phyloP scores from a whole-genome alignment of 768 basidiomycete species.

The Cubamyces lactineus region DNA sequence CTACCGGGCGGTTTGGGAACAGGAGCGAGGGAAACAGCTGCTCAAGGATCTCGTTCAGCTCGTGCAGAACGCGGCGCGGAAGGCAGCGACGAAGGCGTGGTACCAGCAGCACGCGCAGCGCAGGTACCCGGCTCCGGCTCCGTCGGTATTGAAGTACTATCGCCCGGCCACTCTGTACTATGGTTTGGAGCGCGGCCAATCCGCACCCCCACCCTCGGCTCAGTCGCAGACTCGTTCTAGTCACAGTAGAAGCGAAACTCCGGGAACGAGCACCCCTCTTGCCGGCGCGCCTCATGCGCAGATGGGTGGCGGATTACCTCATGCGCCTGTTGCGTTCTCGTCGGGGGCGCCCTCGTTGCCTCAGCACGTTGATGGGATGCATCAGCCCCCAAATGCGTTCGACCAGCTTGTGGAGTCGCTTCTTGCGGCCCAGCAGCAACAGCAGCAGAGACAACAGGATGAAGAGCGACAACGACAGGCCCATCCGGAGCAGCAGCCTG shows the following conservation, averaged over 20 bases:
- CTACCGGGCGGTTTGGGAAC: constrained; percentile 70
- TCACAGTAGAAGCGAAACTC: constrained; percentile 5
- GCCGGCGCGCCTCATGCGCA: background rate
- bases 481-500: constrained; percentile 8
- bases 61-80: constrained; percentile 61
- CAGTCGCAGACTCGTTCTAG: background rate
- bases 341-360: constrained; percentile 7
- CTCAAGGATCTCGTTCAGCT: constrained; percentile 62
- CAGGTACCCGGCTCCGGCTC: constrained; percentile 23
- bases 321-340: background rate
- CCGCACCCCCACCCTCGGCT: background rate
- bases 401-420: constrained; percentile 46
- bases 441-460: constrained; percentile 21
- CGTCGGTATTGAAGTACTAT: constrained; percentile 36
- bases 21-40: constrained; percentile 62
- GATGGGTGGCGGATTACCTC: background rate
- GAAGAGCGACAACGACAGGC: constrained; percentile 8
- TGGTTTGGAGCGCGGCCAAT: constrained; percentile 28
- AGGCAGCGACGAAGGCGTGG: constrained; percentile 61
- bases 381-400: constrained; percentile 31
- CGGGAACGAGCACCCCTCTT: background rate
- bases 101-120: constrained; percentile 16
- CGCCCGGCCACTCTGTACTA: constrained; percentile 39
- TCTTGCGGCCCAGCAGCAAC: constrained; percentile 34
- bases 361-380: background rate